Evolutionary conservation across 228 moss, liverwort and hornwort genomes (phyloP), one percentile per base, ranked within the genome.

Genomic region (Sphagnum fallax): DNA sequence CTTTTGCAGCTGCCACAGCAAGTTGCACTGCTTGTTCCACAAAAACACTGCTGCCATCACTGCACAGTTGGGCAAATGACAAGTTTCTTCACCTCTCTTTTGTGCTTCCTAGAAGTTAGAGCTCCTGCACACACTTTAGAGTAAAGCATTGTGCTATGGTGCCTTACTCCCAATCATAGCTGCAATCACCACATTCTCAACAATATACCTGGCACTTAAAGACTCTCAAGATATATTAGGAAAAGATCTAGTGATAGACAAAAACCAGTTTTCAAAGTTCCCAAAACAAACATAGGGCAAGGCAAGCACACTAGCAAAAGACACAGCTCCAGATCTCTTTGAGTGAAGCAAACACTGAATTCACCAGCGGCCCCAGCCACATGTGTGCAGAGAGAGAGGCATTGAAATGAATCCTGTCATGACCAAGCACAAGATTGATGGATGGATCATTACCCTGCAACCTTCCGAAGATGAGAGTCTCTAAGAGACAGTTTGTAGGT

Each of bases 21-120:
- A 93, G 84, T 76, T 90, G 82, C 66, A 98, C 84, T 75, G 93
- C 93, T 81, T 93, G 88, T 80, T 98, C 98, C 82, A 93, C 93
- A 74, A 93, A 98, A 51, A 82, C 73, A 86, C 87, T 93, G 82
- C 93, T 87, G 73, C 93, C 89, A 82, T 92, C 91, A 92, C 98
- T 97, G 93, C 93, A 93, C 91, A 90, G 74, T 82, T 83, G 79
- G 75, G 84, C 88, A 73, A 83, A 81, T 72, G 74, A 79, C 66
- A 73, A 65, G 76, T 89, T 86, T 83, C 83, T 81, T 91, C 88
- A 90, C 69, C 72, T 75, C 75, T 65, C 71, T 78, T 70, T 79
- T 32, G 32, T 76, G 82, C 74, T 75, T 69, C 76, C 82, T 77
- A 78, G 65, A 62, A 69, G 32, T 32, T 32, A 32, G 67, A 75